Evolutionary conservation across 2,329 filamentous ascomycete genomes (phyloP).

Genomic region (Macrophomina pseudophaseolina): DNA sequence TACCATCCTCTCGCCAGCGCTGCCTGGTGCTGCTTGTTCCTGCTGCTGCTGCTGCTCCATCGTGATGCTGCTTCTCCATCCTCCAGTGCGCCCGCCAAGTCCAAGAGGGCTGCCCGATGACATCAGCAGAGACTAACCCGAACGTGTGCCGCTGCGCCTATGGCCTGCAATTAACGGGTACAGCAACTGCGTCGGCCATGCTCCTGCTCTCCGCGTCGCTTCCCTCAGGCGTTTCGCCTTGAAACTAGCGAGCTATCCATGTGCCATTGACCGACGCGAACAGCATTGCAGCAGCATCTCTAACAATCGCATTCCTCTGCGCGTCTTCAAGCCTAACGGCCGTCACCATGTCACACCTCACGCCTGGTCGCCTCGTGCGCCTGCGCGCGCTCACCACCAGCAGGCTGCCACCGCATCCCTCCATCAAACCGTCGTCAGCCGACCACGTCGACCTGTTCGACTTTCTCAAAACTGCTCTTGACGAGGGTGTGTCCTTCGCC

Average conservation of each 20-base stretch:
- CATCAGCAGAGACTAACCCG: slow-evolving; percentile 7
- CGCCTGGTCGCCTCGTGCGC: slow-evolving; percentile 34
- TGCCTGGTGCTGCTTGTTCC: neutral
- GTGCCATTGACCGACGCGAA: neutral
- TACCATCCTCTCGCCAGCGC: neutral
- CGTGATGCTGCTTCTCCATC: neutral
- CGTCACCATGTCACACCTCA: slow-evolving; percentile 8
- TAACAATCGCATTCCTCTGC: neutral
- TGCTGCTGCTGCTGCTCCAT: neutral
- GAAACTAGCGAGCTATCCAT: neutral
- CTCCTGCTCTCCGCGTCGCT: neutral
- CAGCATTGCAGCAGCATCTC: neutral
- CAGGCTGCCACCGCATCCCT: slow-evolving; percentile 42
- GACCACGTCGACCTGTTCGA: slow-evolving; percentile 55
- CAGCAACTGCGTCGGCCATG: neutral
- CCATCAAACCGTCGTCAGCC: slow-evolving; percentile 48
- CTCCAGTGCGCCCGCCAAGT: neutral
- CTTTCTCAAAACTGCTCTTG: slow-evolving; percentile 60
- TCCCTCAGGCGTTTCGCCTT: neutral
- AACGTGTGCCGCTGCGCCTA: slow-evolving; percentile 5
- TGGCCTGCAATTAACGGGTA: neutral
- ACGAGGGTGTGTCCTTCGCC: slow-evolving; percentile 66
- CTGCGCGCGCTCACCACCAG: slow-evolving; percentile 36
- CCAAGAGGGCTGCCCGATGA: neutral
- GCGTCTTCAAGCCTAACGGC: neutral